Base-by-base conservation (phyloP, 2,329 filamentous ascomycete genomes). In the Penicillium digitatum region DNA sequence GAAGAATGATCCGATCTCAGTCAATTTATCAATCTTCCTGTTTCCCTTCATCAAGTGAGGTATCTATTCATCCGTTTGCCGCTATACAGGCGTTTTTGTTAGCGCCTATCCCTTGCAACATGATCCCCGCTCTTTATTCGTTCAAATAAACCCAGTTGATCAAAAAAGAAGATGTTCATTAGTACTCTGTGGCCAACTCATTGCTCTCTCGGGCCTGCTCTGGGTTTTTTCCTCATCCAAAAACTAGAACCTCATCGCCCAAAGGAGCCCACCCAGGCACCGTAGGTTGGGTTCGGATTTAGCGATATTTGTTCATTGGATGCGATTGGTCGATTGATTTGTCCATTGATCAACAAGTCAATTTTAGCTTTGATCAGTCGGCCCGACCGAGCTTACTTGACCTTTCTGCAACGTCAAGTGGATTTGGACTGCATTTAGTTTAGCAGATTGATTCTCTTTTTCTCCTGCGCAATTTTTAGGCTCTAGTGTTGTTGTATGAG, bases 61-160 rank as follows among this genome's bases (percentile, higher is more conserved):
- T 39, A 5, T 38, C 3, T 45, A 10, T 20, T 38, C 32, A 31
- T 14, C 24, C 9, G 5, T 18, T 5, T 49, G 24, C 22, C 26
- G 45, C 20, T 31, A 20, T 38, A 39, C n/a, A 44, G 14, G 9
- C 12, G 32, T n/a, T 29, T n/a, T n/a, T 20, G 27, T 44, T 42
- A 38, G 31, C 20, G 38, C 31, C 9, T 26, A 54, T 20, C 47
- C 52, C 52, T 54, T 54, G 46, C 52, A 50, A 51, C 18, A 26
- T 26, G 24, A 54, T 14, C 9, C 24, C 12, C 31, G 29, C 37
- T 16, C 31, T 38, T 40, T 48, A 9, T 35, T 20, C 10, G 12
- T 18, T 34, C 11, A 22, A 5, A 16, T 14, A 24, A 6, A 35
- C 12, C 34, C 3, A 3, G 3, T 14, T 16, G 6, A 24, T 7